Base-by-base conservation (phyloP, 139 green algal genomes). In the Picochlorum sp. region DNA sequence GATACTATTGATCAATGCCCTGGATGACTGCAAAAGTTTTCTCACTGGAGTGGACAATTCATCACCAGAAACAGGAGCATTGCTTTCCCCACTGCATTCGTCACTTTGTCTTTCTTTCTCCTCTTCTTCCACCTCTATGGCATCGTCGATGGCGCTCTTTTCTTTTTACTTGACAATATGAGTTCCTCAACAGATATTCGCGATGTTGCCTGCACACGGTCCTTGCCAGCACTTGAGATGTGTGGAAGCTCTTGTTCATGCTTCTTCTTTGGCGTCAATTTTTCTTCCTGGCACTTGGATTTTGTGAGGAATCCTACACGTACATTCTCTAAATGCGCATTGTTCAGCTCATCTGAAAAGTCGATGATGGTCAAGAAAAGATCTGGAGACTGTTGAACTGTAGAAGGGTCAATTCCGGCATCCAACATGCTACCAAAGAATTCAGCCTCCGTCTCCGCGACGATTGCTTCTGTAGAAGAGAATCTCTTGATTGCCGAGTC, bases 341-440 rank as follows among this genome's bases (percentile, higher is more conserved):
- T 45, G 30, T 62, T 45, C 32, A 54, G 15, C n/a, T 20, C 56
- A 44, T 45, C 32, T 56, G 56, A 62, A 62, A 62, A 21, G 15
- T 54, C 47, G n/a, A 54, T 20, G n/a, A 54, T 20, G n/a, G 47
- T 2, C 6, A 44, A 32, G 56, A 86, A 85, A 68, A 86, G 73
- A 9, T 41, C 55, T 2, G 65, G 18, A 9, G 61, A 44, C 13
- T 67, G 60, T 15, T 75, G 63, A 32, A 78, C 62, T 18, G 67
- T 73, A 59, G 65, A 65, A 24, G 26, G 45, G 15, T 61, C 49
- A 28, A 71, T 79, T 49, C 82, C 83, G 4, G 81, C 45, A 57
- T 76, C 81, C 4, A n/a, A 28, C 23, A 69, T 49, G 26, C 76
- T 62, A 30, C 69, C 44, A 45, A 61, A 26, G 55, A 63, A 70